A percentile compares a stretch with the other conserved stretches of the same genome.
phyloP scores from a whole-genome alignment of 495 filamentous ascomycete species.

The Saxophila tyrrhenica region DNA sequence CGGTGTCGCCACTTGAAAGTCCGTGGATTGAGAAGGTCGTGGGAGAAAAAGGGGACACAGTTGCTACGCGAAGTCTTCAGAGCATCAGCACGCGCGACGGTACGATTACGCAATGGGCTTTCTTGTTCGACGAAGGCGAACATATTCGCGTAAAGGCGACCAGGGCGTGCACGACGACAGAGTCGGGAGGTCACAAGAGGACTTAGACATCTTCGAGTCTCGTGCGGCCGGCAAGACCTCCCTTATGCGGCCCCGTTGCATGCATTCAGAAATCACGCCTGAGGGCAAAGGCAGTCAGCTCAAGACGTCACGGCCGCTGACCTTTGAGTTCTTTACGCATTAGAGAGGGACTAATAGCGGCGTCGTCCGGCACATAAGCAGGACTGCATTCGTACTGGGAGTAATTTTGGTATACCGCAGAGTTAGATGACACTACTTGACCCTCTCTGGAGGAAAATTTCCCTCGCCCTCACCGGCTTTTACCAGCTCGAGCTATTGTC shows the following conservation, averaged over 20 bases:
- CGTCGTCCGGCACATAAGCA: neutral
- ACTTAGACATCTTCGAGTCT: neutral
- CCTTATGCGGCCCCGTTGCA: neutral
- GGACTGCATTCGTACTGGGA: neutral
- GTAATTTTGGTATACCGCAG: neutral
- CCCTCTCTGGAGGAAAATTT: neutral
- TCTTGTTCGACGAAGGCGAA: neutral
- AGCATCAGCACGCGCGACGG: neutral
- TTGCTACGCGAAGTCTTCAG: neutral
- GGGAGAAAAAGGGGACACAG: neutral
- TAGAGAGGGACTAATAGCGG: neutral
- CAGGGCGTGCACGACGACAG: neutral
- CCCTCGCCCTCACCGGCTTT: too few species aligned
- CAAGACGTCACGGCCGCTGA: neutral
- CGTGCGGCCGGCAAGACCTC: neutral
- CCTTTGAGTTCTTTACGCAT: neutral
- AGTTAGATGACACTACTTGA: neutral
- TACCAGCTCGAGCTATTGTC: too few species aligned
- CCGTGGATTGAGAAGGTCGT: neutral
- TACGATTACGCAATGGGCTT: neutral
- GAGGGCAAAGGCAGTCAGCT: neutral
- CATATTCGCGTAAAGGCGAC: neutral
- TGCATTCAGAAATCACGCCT: neutral
- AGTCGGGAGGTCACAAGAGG: neutral
- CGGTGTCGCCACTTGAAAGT: neutral